Evolutionary conservation across 306 rosid genomes (phyloP).

Genomic region (Malus orientalis): DNA sequence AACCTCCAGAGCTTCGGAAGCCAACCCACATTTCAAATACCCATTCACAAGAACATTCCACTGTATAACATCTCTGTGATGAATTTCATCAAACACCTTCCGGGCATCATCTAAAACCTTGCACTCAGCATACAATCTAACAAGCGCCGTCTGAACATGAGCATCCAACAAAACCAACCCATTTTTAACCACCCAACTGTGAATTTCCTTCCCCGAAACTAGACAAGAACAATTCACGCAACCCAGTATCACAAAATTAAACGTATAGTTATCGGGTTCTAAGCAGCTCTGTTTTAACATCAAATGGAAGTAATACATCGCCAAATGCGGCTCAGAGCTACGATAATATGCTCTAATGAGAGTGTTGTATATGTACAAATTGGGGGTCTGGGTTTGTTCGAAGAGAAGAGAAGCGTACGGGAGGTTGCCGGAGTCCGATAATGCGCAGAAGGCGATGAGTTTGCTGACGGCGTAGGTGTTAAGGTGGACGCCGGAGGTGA

Average conservation of each 20-base stretch:
- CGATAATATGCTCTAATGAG: slow-evolving; percentile 27
- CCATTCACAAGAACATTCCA: slow-evolving; percentile 41
- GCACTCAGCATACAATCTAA: slow-evolving; percentile 16
- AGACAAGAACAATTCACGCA: slow-evolving; percentile 19
- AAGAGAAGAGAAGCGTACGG: slow-evolving; percentile 26
- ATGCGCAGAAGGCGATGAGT: slow-evolving; percentile 32
- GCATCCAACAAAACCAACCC: slow-evolving; percentile 25
- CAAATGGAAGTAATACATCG: slow-evolving; percentile 19
- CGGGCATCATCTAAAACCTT: slow-evolving; percentile 20
- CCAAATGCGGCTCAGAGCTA: slow-evolving; percentile 18
- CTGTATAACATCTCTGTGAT: slow-evolving; percentile 21
- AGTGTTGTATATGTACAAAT: slow-evolving; percentile 27
- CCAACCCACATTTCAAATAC: slow-evolving; percentile 22
- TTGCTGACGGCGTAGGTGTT: slow-evolving; percentile 36
- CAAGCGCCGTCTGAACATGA: slow-evolving; percentile 26
- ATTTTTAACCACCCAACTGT: slow-evolving; percentile 24
- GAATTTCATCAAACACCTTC: slow-evolving; percentile 37
- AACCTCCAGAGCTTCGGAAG: slow-evolving; percentile 20
- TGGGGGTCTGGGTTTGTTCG: slow-evolving; percentile 16
- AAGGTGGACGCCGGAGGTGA: slow-evolving; percentile 28
- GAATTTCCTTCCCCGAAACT: slow-evolving; percentile 18
- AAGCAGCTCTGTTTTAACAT: slow-evolving; percentile 7
- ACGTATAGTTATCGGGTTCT: slow-evolving; percentile 22
- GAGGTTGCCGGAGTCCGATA: slow-evolving; percentile 23
- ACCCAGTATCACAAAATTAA: slow-evolving; percentile 30